Evolutionary conservation across 306 rosid genomes (phyloP), one percentile per base, ranked within the genome.

Genomic region (Quillaja saponaria): DNA sequence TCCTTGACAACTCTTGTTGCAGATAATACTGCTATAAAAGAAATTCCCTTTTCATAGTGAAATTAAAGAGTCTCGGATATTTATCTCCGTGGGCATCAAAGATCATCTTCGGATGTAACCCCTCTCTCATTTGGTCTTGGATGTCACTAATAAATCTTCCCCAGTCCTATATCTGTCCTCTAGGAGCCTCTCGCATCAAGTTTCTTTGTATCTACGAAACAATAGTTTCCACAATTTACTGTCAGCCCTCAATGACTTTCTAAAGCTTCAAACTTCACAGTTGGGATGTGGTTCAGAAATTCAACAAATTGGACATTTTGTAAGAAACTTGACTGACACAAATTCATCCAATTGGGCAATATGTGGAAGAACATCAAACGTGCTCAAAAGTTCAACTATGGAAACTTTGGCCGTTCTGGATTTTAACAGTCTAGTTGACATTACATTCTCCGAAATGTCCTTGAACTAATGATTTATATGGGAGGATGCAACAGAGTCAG

Each of bases 1-100:
- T 81, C 84, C 38, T 21, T 84, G 70, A 73, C 57, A 7, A 78
- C 63, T 14, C 59, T 84, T 25, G n/a, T 21, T 7, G 84, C 78
- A 1, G 76, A 84, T 13, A 38, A 78, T 8, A 74, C 86, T 37
- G 55, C 68, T 1, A 75, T 83, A 37, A 59, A 34, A 13, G 12
- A 44, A 48, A 54, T 78, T 0, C 86, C 84, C 8, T 54, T 11
- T 9, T 71, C 67, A 9, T 76, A 5, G 47, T 16, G 6, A 40
- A 53, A 15, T 28, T 71, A 11, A 65, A 54, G 39, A 65, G 71
- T 81, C 33, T 25, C 2, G 38, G 42, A 33, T n/a, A 15, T n/a
- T 17, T 85, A 34, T 69, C 73, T 59, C 2, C 55, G 84, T 34
- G 80, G 84, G 7, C 60, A 51, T 49, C 62, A 68, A 63, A 71